Percentiles rank a stretch among this genome's conserved stretches.
These are phyloP conservation scores for Salix exigua DNA, from an alignment of 345 rosid genomes.

Conservation along the genomic window DNA sequence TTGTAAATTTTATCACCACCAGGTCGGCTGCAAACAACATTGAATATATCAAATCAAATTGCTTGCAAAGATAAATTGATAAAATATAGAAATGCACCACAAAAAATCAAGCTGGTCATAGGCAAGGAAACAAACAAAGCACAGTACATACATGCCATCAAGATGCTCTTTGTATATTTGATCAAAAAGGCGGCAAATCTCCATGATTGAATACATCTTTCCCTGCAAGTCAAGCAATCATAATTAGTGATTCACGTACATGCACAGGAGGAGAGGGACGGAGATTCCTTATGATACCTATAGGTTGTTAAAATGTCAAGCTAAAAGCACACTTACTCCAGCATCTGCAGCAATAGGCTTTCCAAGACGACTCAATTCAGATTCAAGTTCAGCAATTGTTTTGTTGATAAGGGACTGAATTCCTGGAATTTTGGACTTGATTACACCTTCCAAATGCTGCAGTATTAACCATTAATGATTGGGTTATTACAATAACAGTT, in stretches of 20 bases:
- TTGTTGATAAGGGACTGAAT: constrained; percentile 92
- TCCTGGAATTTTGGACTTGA: constrained; percentile 94
- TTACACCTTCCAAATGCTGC: constrained; percentile 98
- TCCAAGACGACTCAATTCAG: constrained; percentile 91
- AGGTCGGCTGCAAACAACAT: constrained; percentile 60
- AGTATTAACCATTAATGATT: constrained; percentile 11
- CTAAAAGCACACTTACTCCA: constrained; percentile 55
- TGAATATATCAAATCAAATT: constrained; percentile 2
- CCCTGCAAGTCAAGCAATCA: constrained; percentile 58
- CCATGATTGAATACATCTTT: constrained; percentile 90
- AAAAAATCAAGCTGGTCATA: constrained; percentile 3
- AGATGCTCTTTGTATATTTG: constrained; percentile 93
- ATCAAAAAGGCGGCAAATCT: constrained; percentile 95
- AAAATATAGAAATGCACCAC: background rate
- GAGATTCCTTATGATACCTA: constrained; percentile 4
- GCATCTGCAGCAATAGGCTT: constrained; percentile 98
- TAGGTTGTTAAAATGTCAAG: background rate
- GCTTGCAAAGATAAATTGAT: background rate
- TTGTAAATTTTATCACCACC: constrained; percentile 95
- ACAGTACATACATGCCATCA: constrained; percentile 78
- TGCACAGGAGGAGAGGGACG: constrained; percentile 2
- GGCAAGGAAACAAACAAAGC: background rate
- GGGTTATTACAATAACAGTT: constrained; percentile 1
- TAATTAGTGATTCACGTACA: constrained; percentile 9
- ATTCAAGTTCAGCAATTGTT: constrained; percentile 76